phyloP scores from a whole-genome alignment of 805 yeast genomes.

The Spathaspora hagerdaliae region DNA sequence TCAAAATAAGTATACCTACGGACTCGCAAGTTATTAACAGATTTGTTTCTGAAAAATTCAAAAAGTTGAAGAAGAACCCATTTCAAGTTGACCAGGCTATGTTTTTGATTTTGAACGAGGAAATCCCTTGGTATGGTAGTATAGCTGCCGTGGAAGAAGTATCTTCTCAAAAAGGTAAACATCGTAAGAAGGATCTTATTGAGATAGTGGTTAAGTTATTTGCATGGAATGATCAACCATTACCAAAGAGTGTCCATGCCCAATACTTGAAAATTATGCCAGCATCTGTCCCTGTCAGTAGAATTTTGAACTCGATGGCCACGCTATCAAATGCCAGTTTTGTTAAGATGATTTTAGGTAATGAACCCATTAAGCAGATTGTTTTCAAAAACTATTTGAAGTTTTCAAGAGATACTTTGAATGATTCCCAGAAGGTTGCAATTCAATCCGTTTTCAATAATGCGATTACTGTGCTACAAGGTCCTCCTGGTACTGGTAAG shows the following conservation, averaged over 20 bases:
- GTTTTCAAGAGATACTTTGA: slow-evolving; percentile 47
- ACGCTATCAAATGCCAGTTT: slow-evolving; percentile 51
- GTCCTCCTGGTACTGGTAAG: slow-evolving; percentile 67
- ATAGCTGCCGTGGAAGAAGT: slow-evolving; percentile 36
- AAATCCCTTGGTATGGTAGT: slow-evolving; percentile 57
- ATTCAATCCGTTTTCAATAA: slow-evolving; percentile 49
- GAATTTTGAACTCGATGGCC: slow-evolving; percentile 66
- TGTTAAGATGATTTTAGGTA: slow-evolving; percentile 51
- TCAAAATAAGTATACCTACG: slow-evolving; percentile 39
- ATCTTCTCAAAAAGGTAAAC: slow-evolving; percentile 16
- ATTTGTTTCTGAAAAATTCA: slow-evolving; percentile 47
- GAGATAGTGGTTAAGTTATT: slow-evolving; percentile 50
- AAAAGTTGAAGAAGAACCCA: slow-evolving; percentile 53
- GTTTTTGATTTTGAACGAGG: slow-evolving; percentile 48
- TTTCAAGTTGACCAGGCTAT: slow-evolving; percentile 57
- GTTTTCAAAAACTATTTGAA: slow-evolving; percentile 52
- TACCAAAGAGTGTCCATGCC: slow-evolving; percentile 44
- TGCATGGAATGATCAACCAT: slow-evolving; percentile 52
- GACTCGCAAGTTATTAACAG: slow-evolving; percentile 47
- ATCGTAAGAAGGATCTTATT: slow-evolving; percentile 21
- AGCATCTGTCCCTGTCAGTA: slow-evolving; percentile 56
- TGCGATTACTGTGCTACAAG: slow-evolving; percentile 45
- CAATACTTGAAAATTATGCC: slow-evolving; percentile 46
- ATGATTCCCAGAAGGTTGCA: slow-evolving; percentile 58
- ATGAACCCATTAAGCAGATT: slow-evolving; percentile 51